Evolutionary conservation across 805 yeast species (phyloP), one percentile per base, ranked within the genome.

Genomic region (Starmerella gropengiesseri): DNA sequence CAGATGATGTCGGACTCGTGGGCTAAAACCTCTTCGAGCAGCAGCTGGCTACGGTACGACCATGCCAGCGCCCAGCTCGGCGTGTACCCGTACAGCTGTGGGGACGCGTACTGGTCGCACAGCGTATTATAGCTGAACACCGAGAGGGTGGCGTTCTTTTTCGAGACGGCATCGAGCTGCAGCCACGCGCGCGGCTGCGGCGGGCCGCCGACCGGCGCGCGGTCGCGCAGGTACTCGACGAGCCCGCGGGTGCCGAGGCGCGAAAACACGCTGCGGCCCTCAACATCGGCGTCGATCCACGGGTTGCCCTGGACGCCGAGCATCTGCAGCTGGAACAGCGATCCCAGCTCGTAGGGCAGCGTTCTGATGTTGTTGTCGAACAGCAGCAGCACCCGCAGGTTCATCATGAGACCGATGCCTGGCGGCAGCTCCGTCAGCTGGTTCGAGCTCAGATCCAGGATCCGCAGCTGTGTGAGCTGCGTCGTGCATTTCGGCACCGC

Each of bases 1-100:
- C 97, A 87, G 18, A 91, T 62, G 28, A 91, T 68, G 60, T 91
- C 96, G 20, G 87, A 72, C 43, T 74, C 70, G 50, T 67, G 71
- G 11, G 69, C 67, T 33, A 77, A 55, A 13, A 91, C 70, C 60
- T 91, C 94, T 48, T 80, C 75, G 44, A 77, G 75, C 50, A 91
- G 69, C 31, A 75, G 67, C 47, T 81, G 78, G 56, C 81, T 75
- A 62, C 99, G 80, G 63, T 79, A 86, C 11, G 81, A 81, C 97
- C 97, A 89, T 41, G 77, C 75, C 49, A 91, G 71, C 2, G 97
- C 99, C 97, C 98, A 91, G 2, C 94, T 76, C 18, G 97, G 97
- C 1, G 97, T 86, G 59, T 83, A 89, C 55, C 82, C 89, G 62
- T 84, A 91, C 80, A 89, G 71, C 59, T 77, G 81, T 17, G 91